Conservation (phyloP, 1,284 basidiomycete species). For the Cryptococcus neoformans region DNA sequence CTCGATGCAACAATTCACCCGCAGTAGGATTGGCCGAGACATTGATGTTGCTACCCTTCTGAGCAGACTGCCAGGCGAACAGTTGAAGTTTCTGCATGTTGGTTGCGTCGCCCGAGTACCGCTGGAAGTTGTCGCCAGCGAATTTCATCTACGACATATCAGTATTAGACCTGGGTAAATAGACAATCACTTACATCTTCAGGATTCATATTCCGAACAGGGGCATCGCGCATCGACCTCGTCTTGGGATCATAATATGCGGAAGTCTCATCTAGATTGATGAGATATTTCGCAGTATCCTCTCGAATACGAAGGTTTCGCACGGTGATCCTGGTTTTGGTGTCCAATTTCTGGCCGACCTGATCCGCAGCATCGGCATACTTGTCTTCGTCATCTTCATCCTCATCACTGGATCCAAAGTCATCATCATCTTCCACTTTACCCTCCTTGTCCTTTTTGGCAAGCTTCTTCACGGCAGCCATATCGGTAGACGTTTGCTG, state of each 20-base stretch:
- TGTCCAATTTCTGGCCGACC: slow-evolving; percentile 95
- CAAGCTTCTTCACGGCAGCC: slow-evolving; percentile 73
- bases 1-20: slow-evolving; percentile 84
- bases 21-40: slow-evolving; percentile 95
- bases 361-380: slow-evolving; percentile 97
- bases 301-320: slow-evolving; percentile 98
- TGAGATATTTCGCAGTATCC: slow-evolving; percentile 98
- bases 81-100: slow-evolving; percentile 89
- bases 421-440: slow-evolving; percentile 67
- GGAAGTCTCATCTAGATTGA: slow-evolving; percentile 91
- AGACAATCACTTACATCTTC: slow-evolving; percentile 68
- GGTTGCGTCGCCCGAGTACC: slow-evolving; percentile 84
- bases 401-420: slow-evolving; percentile 94
- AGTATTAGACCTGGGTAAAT: slow-evolving; percentile 1
- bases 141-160: slow-evolving; percentile 65
- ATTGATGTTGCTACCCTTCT: slow-evolving; percentile 91
- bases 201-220: slow-evolving; percentile 66
- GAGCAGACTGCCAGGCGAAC: slow-evolving; percentile 96
- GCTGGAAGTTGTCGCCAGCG: slow-evolving; percentile 94
- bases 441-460: slow-evolving; percentile 69
- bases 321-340: slow-evolving; percentile 96
- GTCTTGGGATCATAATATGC: slow-evolving; percentile 99
- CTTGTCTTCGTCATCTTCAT: slow-evolving; percentile 91
- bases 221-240: slow-evolving; percentile 98
- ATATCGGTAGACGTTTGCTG: slow-evolving; percentile 90